Base-by-base conservation (phyloP, 2,329 filamentous ascomycete genomes). In the Hymenotorrendiella dingleyae region DNA sequence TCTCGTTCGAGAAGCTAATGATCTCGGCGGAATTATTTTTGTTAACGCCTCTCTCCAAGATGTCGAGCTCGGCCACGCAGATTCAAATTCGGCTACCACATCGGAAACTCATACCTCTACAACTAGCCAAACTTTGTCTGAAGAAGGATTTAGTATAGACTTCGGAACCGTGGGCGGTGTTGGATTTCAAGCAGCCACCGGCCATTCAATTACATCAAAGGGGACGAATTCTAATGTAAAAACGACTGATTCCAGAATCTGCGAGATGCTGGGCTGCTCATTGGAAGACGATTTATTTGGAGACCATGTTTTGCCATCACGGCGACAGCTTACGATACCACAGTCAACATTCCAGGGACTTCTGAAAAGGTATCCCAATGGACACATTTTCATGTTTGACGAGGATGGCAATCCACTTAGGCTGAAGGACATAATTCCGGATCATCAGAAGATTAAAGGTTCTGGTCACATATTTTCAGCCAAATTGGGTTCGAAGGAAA, bases 331-430 rank as follows among this genome's bases (percentile, higher is more conserved):
- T 12, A 24, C 33, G 2, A 20, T 53, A 12, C 35, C 36, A 11
- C 44, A 52, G 22, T 35, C 45, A 3, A 45, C 44, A n/a, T 33
- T 56, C 4, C 36, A 38, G n/a, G 40, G 28, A 7, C 36, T 57
- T 4, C 36, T 54, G 6, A 37, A 32, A 16, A 37, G 33, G 14
- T 57, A 55, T 43, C 38, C 43, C 7, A 48, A 54, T 16, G 55
- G 55, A 11, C 36, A 52, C 12, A 50, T 56, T 3, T 56, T 56
- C 27, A 12, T 38, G 11, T 52, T 50, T 17, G 35, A 53, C 29
- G 40, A 48, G 20, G 36, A 50, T 39, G 46, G 51, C 0, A 39
- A 28, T 19, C 29, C 49, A 1, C 9, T 43, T n/a, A 10, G 23
- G 2, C 42, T 35, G 20, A 22, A 37, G 6, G 34, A 36, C 14